Conservation (phyloP, 495 filamentous ascomycete genomes). For the Melanomma pulvis-pyrius region DNA sequence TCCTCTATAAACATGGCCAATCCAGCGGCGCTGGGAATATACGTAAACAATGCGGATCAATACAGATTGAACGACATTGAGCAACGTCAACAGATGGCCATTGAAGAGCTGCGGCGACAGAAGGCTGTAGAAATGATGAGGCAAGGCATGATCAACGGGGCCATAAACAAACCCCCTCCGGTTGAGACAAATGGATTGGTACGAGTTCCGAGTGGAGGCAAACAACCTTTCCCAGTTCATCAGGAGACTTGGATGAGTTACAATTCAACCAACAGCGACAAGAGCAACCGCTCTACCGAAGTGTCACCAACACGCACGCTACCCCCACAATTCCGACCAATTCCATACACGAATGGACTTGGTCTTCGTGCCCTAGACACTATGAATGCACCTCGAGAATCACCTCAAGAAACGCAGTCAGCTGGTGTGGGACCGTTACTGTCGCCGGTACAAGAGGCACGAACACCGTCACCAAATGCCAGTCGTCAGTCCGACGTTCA, state of each 20-base stretch:
- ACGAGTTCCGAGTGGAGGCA: conserved; percentile 17
- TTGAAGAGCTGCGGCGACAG: conserved; percentile 31
- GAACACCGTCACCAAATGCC: conserved; percentile 51
- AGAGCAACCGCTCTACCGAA: conserved; percentile 15
- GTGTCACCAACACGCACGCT: conserved; percentile 26
- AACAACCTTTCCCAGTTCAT: conserved; percentile 23
- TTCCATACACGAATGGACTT: conserved; percentile 22
- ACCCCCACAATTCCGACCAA: conserved; percentile 24
- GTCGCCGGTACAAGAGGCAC: conserved; percentile 53
- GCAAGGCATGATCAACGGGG: conserved; percentile 24
- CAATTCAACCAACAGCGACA: conserved; percentile 9
- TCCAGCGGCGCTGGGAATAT: conserved; percentile 31
- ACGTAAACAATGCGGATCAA: conserved; percentile 23
- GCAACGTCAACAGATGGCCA: conserved; percentile 27
- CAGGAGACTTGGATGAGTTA: conserved; percentile 27
- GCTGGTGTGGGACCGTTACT: conserved; percentile 42
- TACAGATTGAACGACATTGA: conserved; percentile 13
- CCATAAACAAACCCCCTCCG: conserved; percentile 4
- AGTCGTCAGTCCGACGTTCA: conserved; percentile 32
- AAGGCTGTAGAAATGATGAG: conserved; percentile 15
- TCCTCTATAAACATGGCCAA: conserved; percentile 21
- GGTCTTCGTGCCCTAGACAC: conserved; percentile 24
- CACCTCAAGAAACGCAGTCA: conserved; percentile 35
- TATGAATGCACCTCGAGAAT: conserved; percentile 19
- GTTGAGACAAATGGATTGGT: conserved; percentile 16